These are phyloP conservation scores for Hymenotorrendiella dingleyae DNA, from an alignment of 2,329 filamentous ascomycete genomes.

Conservation along the genomic window DNA sequence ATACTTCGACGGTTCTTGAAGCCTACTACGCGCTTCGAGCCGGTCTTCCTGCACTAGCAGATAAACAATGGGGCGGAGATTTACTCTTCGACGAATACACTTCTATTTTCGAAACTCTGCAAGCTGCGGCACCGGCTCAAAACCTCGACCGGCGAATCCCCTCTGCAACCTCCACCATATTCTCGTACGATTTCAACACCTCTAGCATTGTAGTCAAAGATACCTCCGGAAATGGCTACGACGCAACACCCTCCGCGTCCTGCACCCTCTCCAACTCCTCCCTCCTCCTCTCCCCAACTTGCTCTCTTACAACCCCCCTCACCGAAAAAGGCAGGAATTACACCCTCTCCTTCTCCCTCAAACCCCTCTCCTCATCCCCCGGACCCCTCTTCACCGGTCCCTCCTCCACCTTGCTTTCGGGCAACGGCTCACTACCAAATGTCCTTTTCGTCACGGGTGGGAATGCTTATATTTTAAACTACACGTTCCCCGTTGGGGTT, in stretches of 20 bases:
- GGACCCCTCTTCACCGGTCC: conserved; percentile 37
- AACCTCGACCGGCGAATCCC: conserved; percentile 41
- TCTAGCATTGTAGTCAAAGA: conserved; percentile 31
- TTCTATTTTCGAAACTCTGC: conserved; percentile 34
- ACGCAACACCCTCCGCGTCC: too few relatives aligned
- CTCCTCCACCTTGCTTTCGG: conserved; percentile 37
- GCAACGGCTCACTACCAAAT: conserved; percentile 31
- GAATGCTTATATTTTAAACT: conserved; percentile 36
- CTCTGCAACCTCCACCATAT: conserved; percentile 33
- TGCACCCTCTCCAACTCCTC: too few relatives aligned
- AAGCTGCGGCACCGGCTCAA: conserved; percentile 38
- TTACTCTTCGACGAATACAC: conserved; percentile 36
- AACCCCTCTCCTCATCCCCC: conserved; percentile 30
- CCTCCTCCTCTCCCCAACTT: too few relatives aligned
- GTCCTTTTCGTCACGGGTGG: conserved; percentile 35
- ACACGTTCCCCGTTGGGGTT: conserved; percentile 33
- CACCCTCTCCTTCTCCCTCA: conserved; percentile 43
- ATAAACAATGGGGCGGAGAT: conserved; percentile 49
- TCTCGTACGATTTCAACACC: conserved; percentile 28
- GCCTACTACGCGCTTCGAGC: conserved; percentile 45
- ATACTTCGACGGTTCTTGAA: conserved; percentile 45
- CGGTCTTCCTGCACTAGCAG: conserved; percentile 45
- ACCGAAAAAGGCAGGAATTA: conserved; percentile 51
- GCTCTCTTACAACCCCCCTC: conserved; percentile 41
- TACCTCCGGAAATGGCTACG: conserved; percentile 36